Conservation (phyloP, 2,329 filamentous ascomycete species). For the Penicillium sp. region DNA sequence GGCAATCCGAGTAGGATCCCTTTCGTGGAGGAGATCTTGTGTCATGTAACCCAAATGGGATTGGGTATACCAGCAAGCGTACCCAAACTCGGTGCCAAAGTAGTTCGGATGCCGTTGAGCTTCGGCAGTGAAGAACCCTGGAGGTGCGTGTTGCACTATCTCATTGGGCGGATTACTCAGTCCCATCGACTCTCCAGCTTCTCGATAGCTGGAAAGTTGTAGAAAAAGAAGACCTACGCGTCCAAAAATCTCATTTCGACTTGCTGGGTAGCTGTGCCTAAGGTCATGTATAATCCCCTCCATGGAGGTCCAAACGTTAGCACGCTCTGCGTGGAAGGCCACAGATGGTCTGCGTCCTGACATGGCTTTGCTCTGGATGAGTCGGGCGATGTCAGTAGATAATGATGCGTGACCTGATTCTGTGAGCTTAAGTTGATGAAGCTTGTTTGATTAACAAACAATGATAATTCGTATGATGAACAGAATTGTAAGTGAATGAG, state of each 20-base stretch:
- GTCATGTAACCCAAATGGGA: background rate
- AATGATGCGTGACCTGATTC: background rate
- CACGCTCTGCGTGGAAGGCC: background rate
- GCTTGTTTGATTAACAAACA: background rate
- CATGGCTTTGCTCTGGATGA: background rate
- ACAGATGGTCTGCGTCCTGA: background rate
- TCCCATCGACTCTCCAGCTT: background rate
- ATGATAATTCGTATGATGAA: background rate
- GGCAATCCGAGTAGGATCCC: background rate
- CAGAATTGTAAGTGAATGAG: no score
- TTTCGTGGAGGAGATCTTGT: background rate
- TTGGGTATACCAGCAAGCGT: slow-evolving; percentile 6
- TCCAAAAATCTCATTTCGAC: background rate
- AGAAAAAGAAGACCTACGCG: background rate
- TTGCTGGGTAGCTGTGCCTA: background rate
- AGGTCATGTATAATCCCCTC: background rate
- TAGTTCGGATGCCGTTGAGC: slow-evolving; percentile 3
- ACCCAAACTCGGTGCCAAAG: slow-evolving; percentile 1
- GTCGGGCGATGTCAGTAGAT: background rate
- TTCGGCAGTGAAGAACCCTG: background rate
- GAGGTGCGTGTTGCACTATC: background rate
- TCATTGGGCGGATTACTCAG: background rate
- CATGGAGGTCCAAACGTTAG: background rate
- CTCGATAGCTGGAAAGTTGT: background rate
- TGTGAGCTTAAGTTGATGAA: background rate